These are phyloP conservation scores for Leccinum disarticulatum DNA, from an alignment of 768 basidiomycete genomes.

Conservation along the genomic window DNA sequence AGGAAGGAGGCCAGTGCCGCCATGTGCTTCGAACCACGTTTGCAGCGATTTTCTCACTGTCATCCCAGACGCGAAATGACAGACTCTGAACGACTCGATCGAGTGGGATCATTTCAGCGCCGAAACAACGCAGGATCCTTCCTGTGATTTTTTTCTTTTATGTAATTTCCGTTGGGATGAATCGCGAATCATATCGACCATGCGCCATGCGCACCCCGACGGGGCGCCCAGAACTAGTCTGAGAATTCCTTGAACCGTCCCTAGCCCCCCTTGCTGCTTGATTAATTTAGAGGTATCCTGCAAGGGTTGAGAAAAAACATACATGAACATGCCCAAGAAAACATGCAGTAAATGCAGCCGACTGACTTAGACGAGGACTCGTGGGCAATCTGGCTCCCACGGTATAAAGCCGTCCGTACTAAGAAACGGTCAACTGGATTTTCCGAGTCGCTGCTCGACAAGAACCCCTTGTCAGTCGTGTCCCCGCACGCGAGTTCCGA, in stretches of 20 bases:
- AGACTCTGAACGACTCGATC: neutral
- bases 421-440: neutral
- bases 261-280: slow-evolving; percentile 3
- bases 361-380: neutral
- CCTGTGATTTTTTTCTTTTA: neutral
- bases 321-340: neutral
- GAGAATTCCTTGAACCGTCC: slow-evolving; percentile 1
- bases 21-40: neutral
- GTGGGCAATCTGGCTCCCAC: neutral
- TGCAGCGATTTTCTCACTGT: neutral
- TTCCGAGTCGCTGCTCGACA: neutral
- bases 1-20: neutral
- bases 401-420: neutral
- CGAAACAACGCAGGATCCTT: slow-evolving; percentile 4
- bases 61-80: neutral
- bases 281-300: neutral
- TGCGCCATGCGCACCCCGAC: slow-evolving; percentile 9
- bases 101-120: neutral
- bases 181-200: slow-evolving; percentile 1
- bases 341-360: neutral
- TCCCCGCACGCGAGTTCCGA: neutral
- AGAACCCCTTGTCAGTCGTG: neutral
- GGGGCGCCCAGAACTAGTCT: neutral
- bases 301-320: slow-evolving; percentile 3
- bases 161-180: slow-evolving; percentile 1